Evolutionary conservation across 441 rosid genomes (phyloP).

Genomic region (Croton setiger): DNA sequence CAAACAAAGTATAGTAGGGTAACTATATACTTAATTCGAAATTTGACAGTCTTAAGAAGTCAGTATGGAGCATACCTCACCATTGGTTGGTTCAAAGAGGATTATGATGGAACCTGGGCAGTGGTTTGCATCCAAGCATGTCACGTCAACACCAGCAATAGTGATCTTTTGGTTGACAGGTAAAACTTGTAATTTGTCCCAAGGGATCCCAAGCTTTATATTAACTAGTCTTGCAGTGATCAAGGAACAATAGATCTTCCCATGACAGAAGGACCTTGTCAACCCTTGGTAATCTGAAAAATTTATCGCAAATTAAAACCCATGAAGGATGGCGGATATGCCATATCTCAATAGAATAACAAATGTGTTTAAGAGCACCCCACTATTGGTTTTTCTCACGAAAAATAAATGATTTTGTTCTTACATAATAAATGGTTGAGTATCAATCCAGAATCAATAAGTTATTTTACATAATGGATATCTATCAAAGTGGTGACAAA

Average conservation of each 20-base stretch:
- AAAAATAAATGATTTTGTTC: background rate
- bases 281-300: slow-evolving; percentile 94
- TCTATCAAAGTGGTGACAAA: background rate
- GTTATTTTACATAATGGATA: background rate
- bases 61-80: slow-evolving; percentile 61
- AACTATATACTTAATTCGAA: too few relatives aligned
- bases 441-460: background rate
- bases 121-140: slow-evolving; percentile 93
- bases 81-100: slow-evolving; percentile 82
- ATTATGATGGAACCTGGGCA: slow-evolving; percentile 91
- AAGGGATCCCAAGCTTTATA: slow-evolving; percentile 80
- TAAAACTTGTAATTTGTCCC: slow-evolving; percentile 72
- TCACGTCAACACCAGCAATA: slow-evolving; percentile 62
- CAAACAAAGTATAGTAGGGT: slow-evolving; percentile 10
- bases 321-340: background rate
- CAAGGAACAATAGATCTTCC: slow-evolving; percentile 86
- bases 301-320: slow-evolving; percentile 15
- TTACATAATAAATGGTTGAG: background rate
- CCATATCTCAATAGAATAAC: background rate
- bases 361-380: background rate
- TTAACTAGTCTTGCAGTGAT: slow-evolving; percentile 85
- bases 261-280: slow-evolving; percentile 79
- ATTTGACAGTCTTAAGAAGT: slow-evolving; percentile 10
- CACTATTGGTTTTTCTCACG: background rate
- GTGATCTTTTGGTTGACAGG: slow-evolving; percentile 65